Percentiles rank a stretch among this genome's conserved stretches.
These are phyloP conservation scores for Lactarius deliciosus DNA, from an alignment of 768 basidiomycete species.

Conservation along the genomic window DNA sequence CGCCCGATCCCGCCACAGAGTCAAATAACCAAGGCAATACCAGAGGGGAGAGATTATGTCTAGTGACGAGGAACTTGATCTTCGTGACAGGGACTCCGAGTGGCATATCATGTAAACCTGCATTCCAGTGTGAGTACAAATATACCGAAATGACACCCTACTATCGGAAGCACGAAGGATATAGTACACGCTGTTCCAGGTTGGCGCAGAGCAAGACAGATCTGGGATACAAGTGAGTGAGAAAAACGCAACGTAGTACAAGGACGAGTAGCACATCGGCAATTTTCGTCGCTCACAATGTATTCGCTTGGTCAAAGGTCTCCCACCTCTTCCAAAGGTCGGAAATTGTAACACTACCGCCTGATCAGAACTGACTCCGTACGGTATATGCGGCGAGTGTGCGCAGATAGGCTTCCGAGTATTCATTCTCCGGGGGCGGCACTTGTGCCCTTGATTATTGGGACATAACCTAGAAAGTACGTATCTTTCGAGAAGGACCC, in stretches of 20 bases:
- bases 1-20: conserved; percentile 63
- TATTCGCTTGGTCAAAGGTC: too few relatives aligned
- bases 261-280: conserved; percentile 37
- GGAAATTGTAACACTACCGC: too few relatives aligned
- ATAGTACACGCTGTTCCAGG: conserved; percentile 61
- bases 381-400: too few relatives aligned
- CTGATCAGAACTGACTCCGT: too few relatives aligned
- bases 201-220: conserved; percentile 68
- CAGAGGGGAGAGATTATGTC: conserved; percentile 59
- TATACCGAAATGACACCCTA: conserved; percentile 54
- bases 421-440: too few relatives aligned
- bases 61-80: conserved; percentile 46
- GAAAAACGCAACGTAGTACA: conserved; percentile 45
- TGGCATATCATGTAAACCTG: conserved; percentile 41
- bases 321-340: too few relatives aligned
- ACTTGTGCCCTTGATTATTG: too few relatives aligned
- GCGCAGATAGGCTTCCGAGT: too few relatives aligned
- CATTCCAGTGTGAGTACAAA: conserved; percentile 62
- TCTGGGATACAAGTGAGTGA: background rate
- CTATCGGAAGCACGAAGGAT: conserved; percentile 57
- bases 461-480: too few relatives aligned
- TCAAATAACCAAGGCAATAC: conserved; percentile 60
- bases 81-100: conserved; percentile 46
- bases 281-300: too few relatives aligned
- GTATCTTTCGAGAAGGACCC: too few relatives aligned